A percentile compares a stretch with the other conserved stretches of the same genome.
These are phyloP conservation scores for Chlamydomonas sp. DNA, from an alignment of 139 green algal genomes.

Conservation along the genomic window DNA sequence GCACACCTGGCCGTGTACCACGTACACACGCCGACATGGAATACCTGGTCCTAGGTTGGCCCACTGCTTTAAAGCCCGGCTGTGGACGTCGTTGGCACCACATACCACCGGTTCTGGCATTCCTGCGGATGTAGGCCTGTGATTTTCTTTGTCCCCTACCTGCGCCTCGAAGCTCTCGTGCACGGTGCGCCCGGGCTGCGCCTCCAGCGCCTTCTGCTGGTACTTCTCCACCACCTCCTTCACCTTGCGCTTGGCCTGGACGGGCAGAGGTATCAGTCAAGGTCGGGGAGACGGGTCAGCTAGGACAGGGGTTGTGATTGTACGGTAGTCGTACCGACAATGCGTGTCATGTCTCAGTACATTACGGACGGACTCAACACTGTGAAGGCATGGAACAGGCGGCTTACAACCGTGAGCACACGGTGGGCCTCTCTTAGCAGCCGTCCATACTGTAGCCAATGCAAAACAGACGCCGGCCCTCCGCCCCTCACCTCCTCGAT, in stretches of 20 bases:
- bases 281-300: background rate
- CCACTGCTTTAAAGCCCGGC: no score
- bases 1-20: background rate
- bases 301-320: background rate
- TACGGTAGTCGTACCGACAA: no score
- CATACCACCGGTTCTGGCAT: no score
- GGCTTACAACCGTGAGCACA: no score
- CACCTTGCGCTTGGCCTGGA: constrained; percentile 85
- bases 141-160: background rate
- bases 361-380: no score
- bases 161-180: constrained; percentile 77
- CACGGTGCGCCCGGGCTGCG: constrained; percentile 91
- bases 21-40: no score
- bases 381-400: no score
- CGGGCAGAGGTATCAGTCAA: background rate
- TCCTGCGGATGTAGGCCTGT: no score
- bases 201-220: constrained; percentile 91
- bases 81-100: no score
- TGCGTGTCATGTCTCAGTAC: no score
- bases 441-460: background rate
- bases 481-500: constrained; percentile 75
- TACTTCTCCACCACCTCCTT: constrained; percentile 87
- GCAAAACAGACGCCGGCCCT: background rate
- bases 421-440: background rate
- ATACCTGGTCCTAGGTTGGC: no score